Evolutionary conservation across 2,329 filamentous ascomycete species (phyloP).

Genomic region (Botrytis byssoidea): DNA sequence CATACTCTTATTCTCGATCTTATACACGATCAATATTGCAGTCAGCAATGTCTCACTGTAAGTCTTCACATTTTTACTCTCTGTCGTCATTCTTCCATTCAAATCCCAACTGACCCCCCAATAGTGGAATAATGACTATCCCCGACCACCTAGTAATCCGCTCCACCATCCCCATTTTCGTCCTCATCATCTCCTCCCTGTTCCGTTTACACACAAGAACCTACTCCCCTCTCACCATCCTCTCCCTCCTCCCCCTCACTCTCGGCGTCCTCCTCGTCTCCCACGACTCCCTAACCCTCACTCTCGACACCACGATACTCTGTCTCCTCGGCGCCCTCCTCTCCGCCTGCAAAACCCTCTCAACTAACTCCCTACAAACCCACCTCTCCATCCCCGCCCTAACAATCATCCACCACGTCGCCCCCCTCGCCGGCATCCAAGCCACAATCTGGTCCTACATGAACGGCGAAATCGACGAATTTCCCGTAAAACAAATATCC

Average conservation of each 20-base stretch:
- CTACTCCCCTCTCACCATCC: constrained; percentile 57
- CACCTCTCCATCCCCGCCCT: neutral
- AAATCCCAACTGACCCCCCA: neutral
- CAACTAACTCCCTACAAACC: neutral
- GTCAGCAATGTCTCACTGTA: constrained; percentile 62
- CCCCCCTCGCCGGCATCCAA: constrained; percentile 57
- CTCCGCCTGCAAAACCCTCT: constrained; percentile 5
- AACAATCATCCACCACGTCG: constrained; percentile 50
- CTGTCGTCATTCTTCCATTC: neutral
- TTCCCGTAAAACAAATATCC: constrained; percentile 33
- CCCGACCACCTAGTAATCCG: constrained; percentile 65
- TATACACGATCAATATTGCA: constrained; percentile 64
- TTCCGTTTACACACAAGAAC: constrained; percentile 50
- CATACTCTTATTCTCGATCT: constrained; percentile 55
- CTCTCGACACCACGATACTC: constrained; percentile 50
- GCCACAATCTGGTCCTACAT: constrained; percentile 52
- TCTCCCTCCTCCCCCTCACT: constrained; percentile 60
- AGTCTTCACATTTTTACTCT: neutral
- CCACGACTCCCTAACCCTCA: constrained; percentile 53
- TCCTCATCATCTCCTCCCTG: constrained; percentile 59
- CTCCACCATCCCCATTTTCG: constrained; percentile 60
- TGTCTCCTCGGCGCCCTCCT: neutral
- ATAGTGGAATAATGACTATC: constrained; percentile 57
- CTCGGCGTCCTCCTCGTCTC: constrained; percentile 56
- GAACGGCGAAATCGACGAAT: constrained; percentile 51